Evolutionary conservation across 2,329 filamentous ascomycete genomes (phyloP).

Genomic region (Didymella pomorum): DNA sequence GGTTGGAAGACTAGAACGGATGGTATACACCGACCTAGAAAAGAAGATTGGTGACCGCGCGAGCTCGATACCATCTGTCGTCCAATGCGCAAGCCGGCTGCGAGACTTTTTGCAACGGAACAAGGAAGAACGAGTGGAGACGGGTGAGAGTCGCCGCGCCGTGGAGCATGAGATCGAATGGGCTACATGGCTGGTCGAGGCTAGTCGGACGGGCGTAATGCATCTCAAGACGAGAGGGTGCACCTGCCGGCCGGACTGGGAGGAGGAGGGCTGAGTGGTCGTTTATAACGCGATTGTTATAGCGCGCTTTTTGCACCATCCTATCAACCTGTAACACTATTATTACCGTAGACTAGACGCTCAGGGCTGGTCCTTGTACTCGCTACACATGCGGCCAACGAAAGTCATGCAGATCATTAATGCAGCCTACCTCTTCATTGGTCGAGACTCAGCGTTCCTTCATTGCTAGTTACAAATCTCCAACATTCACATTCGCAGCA

Average conservation of each 20-base stretch:
- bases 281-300: background rate
- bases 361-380: conserved; percentile 19
- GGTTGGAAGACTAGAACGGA: conserved; percentile 14
- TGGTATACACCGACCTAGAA: conserved; percentile 14
- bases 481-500: background rate
- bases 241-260: conserved; percentile 38
- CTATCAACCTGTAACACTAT: background rate
- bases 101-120: conserved; percentile 26
- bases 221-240: conserved; percentile 40
- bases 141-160: conserved; percentile 30
- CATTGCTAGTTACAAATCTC: background rate
- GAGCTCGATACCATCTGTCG: conserved; percentile 6
- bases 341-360: conserved; percentile 7
- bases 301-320: background rate
- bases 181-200: conserved; percentile 42
- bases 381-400: conserved; percentile 8
- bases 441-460: background rate
- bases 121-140: conserved; percentile 29
- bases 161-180: conserved; percentile 43
- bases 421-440: conserved; percentile 2
- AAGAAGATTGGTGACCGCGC: background rate
- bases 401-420: conserved; percentile 12
- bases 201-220: conserved; percentile 36
- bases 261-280: conserved; percentile 22
- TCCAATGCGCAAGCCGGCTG: conserved; percentile 28